Evolutionary conservation across 2,329 filamentous ascomycete genomes (phyloP), one percentile per base, ranked within the genome.

Genomic region (Coleophoma cylindrospora): DNA sequence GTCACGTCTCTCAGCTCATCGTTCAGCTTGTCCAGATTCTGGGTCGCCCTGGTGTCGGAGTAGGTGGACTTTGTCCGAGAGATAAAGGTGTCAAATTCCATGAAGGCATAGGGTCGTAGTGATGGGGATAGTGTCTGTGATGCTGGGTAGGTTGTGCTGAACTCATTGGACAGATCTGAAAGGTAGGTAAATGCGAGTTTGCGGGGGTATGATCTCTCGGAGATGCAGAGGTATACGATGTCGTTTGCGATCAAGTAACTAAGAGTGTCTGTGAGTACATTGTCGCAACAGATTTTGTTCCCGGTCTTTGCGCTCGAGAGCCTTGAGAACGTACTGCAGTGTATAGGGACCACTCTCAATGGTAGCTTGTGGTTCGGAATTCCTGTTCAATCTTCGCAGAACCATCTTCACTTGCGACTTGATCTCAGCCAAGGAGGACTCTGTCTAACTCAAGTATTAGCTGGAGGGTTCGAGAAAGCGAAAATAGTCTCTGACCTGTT

Each of bases 111-210:
- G 6, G 94, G 92, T 21, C 92, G 88, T 57, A 95, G 81, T 34
- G 77, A 74, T 0, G 89, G 82, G 40, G 80, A 83, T 64, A 87
- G 82, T 60, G 95, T 85, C 71, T 94, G 87, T 50, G 77, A 66
- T 15, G 80, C 67, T 44, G 84, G 80, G 76, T 99, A 95, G 50
- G 86, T 91, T 57, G 84, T 91, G 56, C 84, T 84, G 77, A 99
- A 99, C 75, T 99, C 94, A 68, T 83, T 81, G 52, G 88, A 81
- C 49, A 99, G 81, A 74, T 99, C 94, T 61, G 89, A 84, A 54
- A 99, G 90, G 79, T 97, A 99, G 54, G 92, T 96, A 72, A 99
- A 96, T 65, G 95, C 92, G 45, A 99, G 87, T 73, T 99, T 97
- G 71, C 94, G 92, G 51, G 94, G 92, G 76, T 97, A 99, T 50